Evolutionary conservation across 2,329 filamentous ascomycete genomes (phyloP).

Genomic region (Colletotrichum sp.): DNA sequence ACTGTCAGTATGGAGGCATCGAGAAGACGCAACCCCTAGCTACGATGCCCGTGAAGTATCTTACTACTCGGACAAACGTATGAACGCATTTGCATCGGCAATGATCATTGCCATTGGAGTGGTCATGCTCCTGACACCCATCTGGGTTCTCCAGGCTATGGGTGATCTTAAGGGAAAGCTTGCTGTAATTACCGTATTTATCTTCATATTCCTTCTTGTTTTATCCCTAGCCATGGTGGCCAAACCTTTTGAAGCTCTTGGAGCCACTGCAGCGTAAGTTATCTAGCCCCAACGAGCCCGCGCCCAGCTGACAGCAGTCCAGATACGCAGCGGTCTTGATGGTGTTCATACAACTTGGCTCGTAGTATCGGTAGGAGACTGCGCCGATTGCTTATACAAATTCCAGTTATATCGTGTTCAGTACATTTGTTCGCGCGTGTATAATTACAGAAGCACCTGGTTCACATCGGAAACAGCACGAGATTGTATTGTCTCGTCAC

Average conservation of each 20-base stretch:
- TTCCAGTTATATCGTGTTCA: rapidly evolving
- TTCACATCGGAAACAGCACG: not conserved
- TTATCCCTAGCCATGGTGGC: not conserved
- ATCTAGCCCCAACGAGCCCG: not conserved
- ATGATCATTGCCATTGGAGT: not conserved
- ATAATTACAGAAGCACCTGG: no score
- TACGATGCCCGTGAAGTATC: not conserved
- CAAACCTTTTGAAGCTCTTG: not conserved
- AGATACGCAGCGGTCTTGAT: not conserved
- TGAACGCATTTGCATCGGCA: not conserved
- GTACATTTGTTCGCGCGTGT: not conserved
- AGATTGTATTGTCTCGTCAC: not conserved
- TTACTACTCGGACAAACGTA: not conserved
- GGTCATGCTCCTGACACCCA: not conserved
- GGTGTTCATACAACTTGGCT: not conserved
- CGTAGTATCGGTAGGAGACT: not conserved
- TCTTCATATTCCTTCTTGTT: not conserved
- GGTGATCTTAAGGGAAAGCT: not conserved
- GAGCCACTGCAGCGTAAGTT: not conserved
- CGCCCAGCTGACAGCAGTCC: not conserved
- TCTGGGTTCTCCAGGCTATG: not conserved
- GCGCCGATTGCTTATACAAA: not conserved
- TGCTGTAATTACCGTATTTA: not conserved
- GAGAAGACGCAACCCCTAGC: not conserved
- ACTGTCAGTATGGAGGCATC: not conserved